Evolutionary conservation across 2,329 filamentous ascomycete genomes (phyloP).

Genomic region (Tolypocladium ovalisporum): DNA sequence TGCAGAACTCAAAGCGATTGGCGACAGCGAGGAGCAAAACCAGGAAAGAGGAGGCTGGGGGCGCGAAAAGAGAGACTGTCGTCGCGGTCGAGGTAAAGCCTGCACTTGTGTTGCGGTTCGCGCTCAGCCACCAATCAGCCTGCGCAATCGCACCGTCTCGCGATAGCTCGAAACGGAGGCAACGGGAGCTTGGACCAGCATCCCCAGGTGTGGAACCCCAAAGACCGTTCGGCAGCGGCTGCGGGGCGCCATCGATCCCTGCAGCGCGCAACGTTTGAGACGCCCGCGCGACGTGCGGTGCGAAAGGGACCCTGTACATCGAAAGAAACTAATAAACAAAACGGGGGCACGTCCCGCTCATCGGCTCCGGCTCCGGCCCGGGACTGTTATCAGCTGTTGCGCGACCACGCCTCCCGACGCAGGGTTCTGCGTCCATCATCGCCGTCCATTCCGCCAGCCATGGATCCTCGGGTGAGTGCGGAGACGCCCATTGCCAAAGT

Average conservation of each 20-base stretch:
- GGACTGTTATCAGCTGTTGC: background rate
- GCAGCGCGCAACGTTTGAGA: background rate
- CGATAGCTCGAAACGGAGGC: background rate
- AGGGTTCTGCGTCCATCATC: background rate
- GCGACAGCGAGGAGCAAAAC: background rate
- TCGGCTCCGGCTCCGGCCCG: background rate
- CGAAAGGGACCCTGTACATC: background rate
- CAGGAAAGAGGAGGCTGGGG: background rate
- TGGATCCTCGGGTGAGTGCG: conserved; percentile 18
- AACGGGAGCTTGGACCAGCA: background rate
- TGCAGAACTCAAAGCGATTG: background rate
- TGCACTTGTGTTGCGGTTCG: background rate
- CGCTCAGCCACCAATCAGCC: background rate
- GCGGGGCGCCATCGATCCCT: background rate
- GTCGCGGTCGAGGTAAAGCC: background rate
- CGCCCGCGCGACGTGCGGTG: background rate
- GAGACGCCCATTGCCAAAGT: background rate
- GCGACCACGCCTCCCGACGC: background rate
- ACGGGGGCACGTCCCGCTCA: background rate
- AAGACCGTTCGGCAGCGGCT: background rate
- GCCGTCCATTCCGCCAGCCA: conserved; percentile 1
- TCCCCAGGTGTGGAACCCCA: background rate
- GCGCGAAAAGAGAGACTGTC: background rate
- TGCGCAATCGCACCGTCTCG: background rate
- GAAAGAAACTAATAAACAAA: background rate